Base-by-base conservation (phyloP, 768 basidiomycete genomes). In the Pleurotus platypus region DNA sequence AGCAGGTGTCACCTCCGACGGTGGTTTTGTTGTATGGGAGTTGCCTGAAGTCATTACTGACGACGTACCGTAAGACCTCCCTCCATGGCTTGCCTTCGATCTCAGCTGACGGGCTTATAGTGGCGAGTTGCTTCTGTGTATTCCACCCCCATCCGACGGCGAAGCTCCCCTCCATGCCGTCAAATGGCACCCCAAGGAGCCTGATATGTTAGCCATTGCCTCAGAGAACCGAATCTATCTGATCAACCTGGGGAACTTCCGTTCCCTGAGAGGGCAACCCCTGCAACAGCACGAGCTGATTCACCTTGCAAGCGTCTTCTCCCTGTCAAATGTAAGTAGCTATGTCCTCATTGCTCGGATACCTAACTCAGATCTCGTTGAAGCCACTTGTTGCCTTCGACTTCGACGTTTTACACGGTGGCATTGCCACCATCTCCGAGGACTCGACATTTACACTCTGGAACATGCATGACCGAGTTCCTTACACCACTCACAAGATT, bases 1-100 rank as follows among this genome's bases (percentile, higher is more conserved):
- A 27, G 91, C 90, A 2, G 92, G 90, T 5, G 86, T 93, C 9
- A 93, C 92, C 0, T 89, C 88, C 2, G 92, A 94, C 63, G 92
- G 92, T 58, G 92, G 92, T 40, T 90, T 93, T 62, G 88, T 93
- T 30, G 87, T 93, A 5, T 93, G 92, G 92, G 89, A 93, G 66
- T 67, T 93, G 22, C 92, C 92, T 27, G 86, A 88, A 53, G 68
- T 86, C 54, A 90, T 94, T 66, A 90, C 85, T 11, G 92, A 94
- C 64, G 91, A 94, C 70, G 89, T 89, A 30, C 87, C 89, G 90
- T 92, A 72, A 67, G 89, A 83, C 45, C 16, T 46, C 49, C 13
- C 12, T 30, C 45, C 30, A 35, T 60, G 59, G 55, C 27, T 27
- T 40, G 37, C 53, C 16, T 57, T 9, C 18, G 59, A 8, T 43